These are phyloP conservation scores for Daldinia childiae DNA, from an alignment of 495 filamentous ascomycete genomes.

Conservation along the genomic window DNA sequence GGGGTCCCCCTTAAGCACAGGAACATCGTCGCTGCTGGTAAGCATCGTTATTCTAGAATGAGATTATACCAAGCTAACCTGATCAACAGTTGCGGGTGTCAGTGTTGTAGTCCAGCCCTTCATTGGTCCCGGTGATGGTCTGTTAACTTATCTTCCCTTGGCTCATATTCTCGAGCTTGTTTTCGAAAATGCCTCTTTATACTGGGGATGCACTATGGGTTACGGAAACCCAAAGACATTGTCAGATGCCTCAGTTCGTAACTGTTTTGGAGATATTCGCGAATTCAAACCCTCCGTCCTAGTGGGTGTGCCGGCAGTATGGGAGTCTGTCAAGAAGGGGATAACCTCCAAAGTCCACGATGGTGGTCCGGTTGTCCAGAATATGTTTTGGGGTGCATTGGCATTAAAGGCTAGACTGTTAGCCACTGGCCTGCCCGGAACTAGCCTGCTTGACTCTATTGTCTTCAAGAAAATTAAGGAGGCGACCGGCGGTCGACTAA, in stretches of 20 bases:
- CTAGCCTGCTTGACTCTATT: slow-evolving; percentile 73
- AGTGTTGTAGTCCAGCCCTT: slow-evolving; percentile 84
- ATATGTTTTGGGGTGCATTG: slow-evolving; percentile 93
- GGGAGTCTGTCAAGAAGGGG: slow-evolving; percentile 98
- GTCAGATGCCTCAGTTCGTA: slow-evolving; percentile 87
- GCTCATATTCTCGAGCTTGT: slow-evolving; percentile 98
- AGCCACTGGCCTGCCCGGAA: slow-evolving; percentile 77
- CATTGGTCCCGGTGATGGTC: slow-evolving; percentile 83
- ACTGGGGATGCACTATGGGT: slow-evolving; percentile 97
- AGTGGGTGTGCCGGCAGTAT: slow-evolving; percentile 95
- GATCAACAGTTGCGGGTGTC: slow-evolving; percentile 78
- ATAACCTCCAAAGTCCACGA: slow-evolving; percentile 87
- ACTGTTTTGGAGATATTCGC: slow-evolving; percentile 94
- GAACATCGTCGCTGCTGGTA: slow-evolving; percentile 88
- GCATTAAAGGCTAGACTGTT: slow-evolving; percentile 84
- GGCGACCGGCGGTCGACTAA: slow-evolving; percentile 83
- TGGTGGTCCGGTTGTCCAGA: slow-evolving; percentile 74
- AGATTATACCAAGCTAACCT: slow-evolving; percentile 23
- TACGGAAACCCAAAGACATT: slow-evolving; percentile 95
- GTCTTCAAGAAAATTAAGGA: slow-evolving; percentile 94
- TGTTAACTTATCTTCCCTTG: slow-evolving; percentile 92
- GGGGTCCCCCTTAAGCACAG: slow-evolving; percentile 91
- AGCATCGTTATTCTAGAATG: slow-evolving; percentile 44
- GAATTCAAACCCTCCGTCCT: slow-evolving; percentile 93
- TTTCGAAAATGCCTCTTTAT: slow-evolving; percentile 91